phyloP scores from a whole-genome alignment of 1,139 yeast genomes.

The Suhomyces panamericanus region DNA sequence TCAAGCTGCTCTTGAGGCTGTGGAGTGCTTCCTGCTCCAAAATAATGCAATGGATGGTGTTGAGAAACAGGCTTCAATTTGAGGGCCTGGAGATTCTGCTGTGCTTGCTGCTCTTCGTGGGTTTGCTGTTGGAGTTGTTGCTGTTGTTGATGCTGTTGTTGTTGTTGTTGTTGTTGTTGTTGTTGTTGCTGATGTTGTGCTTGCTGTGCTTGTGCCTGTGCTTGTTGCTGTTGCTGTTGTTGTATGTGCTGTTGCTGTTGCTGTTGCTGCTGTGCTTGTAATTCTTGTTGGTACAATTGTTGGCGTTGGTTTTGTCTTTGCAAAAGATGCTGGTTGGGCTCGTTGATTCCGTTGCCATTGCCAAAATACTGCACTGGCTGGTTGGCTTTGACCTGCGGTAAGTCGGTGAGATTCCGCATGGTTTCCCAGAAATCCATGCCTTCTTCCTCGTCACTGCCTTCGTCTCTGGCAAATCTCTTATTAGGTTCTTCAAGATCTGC shows the following conservation, averaged over 20 bases:
- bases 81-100: not conserved
- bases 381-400: conserved; percentile 26
- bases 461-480: conserved; percentile 15
- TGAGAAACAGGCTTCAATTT: conserved; percentile 41
- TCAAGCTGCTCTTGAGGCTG: conserved; percentile 16
- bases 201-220: not conserved
- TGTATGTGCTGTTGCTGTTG: conserved; percentile 11
- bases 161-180: conserved; percentile 15
- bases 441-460: conserved; percentile 29
- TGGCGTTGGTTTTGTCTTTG: conserved; percentile 19
- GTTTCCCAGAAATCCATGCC: conserved; percentile 74
- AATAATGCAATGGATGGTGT: conserved; percentile 49
- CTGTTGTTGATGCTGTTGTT: not conserved
- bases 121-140: conserved; percentile 13
- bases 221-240: conserved; percentile 2
- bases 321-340: not conserved
- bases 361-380: conserved; percentile 44
- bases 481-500: conserved; percentile 9
- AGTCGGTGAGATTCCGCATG: conserved; percentile 50
- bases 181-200: conserved; percentile 18
- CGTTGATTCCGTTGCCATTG: conserved; percentile 21
- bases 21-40: conserved; percentile 22
- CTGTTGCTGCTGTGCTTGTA: conserved; percentile 1
- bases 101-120: conserved; percentile 19
- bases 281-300: conserved; percentile 4